Evolutionary conservation across 805 yeast species (phyloP).

Genomic region (Blastobotrys attinorum): DNA sequence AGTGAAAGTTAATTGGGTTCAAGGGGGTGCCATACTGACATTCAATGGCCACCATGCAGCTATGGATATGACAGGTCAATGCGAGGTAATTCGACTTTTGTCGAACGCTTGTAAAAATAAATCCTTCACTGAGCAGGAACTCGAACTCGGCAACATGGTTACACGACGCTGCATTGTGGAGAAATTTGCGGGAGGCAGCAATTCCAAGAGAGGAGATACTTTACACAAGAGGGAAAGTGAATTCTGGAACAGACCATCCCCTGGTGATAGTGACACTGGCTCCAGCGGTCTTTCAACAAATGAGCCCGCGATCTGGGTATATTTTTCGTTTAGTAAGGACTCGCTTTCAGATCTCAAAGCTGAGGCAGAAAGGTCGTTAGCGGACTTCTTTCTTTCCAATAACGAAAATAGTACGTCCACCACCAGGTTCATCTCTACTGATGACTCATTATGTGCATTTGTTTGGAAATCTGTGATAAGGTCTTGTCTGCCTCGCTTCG

Average conservation of each 20-base stretch:
- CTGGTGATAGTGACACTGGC: too few relatives aligned
- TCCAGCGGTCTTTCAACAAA: too few relatives aligned
- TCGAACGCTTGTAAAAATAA: slow-evolving; percentile 9
- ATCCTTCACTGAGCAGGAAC: slow-evolving; percentile 5
- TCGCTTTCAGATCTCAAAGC: slow-evolving; percentile 3
- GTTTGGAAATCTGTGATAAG: slow-evolving; percentile 9
- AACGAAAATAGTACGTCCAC: too few relatives aligned
- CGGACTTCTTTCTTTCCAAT: too few relatives aligned
- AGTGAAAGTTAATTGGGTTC: slow-evolving; percentile 6
- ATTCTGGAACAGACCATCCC: too few relatives aligned
- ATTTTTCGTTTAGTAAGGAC: neutral
- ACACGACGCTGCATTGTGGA: neutral
- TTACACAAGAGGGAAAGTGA: too few relatives aligned
- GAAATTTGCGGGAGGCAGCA: neutral
- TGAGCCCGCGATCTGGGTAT: slow-evolving; percentile 6
- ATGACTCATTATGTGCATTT: slow-evolving; percentile 9
- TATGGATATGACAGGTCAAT: slow-evolving; percentile 11
- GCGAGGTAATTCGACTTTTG: slow-evolving; percentile 1
- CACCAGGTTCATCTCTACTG: slow-evolving; percentile 7
- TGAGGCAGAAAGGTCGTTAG: too few relatives aligned
- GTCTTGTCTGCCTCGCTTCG: too few relatives aligned
- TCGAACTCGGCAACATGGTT: slow-evolving; percentile 1
- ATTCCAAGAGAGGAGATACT: neutral
- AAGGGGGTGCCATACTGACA: slow-evolving; percentile 7
- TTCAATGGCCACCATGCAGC: slow-evolving; percentile 7